Base-by-base conservation (phyloP, 768 basidiomycete genomes). In the Calocybe gangraenosa region DNA sequence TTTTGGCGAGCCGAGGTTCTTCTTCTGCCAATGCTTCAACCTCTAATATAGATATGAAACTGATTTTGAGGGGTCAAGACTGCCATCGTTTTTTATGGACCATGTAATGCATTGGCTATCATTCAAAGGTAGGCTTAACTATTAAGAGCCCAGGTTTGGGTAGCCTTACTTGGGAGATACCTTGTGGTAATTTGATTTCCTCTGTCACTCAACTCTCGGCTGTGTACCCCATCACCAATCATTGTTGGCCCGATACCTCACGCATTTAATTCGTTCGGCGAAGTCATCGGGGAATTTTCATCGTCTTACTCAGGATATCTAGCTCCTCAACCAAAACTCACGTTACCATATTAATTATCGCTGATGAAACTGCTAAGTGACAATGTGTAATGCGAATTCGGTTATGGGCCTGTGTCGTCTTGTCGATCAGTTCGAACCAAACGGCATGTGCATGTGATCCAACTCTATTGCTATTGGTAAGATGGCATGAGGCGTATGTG, bases 311-410 rank as follows among this genome's bases (percentile, higher is more conserved):
- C 20, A 36, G 46, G 43, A 19, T 20, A 33, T 28, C n/a, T n/a
- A n/a, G n/a, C n/a, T n/a, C n/a, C n/a, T n/a, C n/a, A n/a, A n/a
- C n/a, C n/a, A n/a, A n/a, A n/a, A n/a, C n/a, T 13, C 14, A 10
- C 15, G 36, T 44, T 44, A 40, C 40, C 20, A 45, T 17, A 32
- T 18, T 40, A n/a, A 46, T n/a, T n/a, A n/a, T n/a, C n/a, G 21
- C 35, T 41, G 22, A 42, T 42, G 37, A n/a, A n/a, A 21, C 15
- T 18, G 22, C 21, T 28, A 11, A 46, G 37, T 15, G 28, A 50
- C 14, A 30, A n/a, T 5, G 19, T 37, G 43, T 22, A 28, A 30
- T 36, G 28, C 37, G 25, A 28, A 28, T 5, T 28, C 25, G 25
- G 25, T 11, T 28, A 11, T 11, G 25, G 11, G 11, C 25, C 11